phyloP scores from a whole-genome alignment of 1,284 basidiomycete genomes.

The Leccinum pachyderme region DNA sequence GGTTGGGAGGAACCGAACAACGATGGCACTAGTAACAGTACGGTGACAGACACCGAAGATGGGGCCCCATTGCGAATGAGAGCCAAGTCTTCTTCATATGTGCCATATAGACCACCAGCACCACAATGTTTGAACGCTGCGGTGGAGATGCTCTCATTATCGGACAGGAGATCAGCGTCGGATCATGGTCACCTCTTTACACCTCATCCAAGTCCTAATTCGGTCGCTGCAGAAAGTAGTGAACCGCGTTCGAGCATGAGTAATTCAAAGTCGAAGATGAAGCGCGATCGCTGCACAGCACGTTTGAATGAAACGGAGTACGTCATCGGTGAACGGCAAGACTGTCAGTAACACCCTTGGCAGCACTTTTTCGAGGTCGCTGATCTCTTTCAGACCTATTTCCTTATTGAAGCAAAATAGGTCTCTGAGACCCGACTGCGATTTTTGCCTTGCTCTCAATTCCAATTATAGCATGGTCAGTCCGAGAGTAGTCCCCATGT shows the following conservation, averaged over 20 bases:
- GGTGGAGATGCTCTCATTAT: constrained; percentile 51
- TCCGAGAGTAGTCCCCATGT: no score
- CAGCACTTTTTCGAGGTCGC: no score
- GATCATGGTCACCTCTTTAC: constrained; percentile 31
- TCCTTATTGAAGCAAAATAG: no score
- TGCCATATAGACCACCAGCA: constrained; percentile 43
- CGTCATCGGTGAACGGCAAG: constrained; percentile 52
- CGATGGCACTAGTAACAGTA: background rate
- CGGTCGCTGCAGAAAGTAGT: constrained; percentile 20
- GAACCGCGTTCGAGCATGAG: constrained; percentile 33
- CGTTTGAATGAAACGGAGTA: constrained; percentile 35
- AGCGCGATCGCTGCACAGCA: constrained; percentile 38
- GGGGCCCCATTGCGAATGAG: constrained; percentile 32
- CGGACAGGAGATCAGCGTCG: constrained; percentile 39
- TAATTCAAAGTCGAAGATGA: constrained; percentile 30
- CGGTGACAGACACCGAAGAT: constrained; percentile 30
- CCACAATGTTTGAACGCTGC: constrained; percentile 60
- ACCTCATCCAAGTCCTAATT: constrained; percentile 2
- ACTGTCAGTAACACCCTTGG: constrained; percentile 46
- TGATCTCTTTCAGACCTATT: no score
- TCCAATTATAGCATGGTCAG: no score
- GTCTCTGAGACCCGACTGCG: no score
- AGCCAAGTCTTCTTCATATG: constrained; percentile 49
- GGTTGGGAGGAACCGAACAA: constrained; percentile 23
- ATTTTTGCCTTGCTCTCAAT: no score